phyloP scores from a whole-genome alignment of 78 protist species.

The Dictyostelium brefeldianum region DNA sequence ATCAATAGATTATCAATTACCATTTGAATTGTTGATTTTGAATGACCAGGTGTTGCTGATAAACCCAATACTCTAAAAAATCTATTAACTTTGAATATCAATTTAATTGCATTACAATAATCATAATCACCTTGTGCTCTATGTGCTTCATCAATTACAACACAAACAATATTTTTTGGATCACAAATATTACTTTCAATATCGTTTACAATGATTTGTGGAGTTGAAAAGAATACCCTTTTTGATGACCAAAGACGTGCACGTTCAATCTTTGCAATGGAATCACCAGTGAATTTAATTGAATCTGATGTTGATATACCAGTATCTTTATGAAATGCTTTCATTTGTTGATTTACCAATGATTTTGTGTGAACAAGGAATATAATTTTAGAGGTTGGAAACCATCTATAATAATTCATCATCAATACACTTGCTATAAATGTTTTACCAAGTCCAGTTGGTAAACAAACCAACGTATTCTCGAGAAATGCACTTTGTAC shows the following conservation, averaged over 20 bases:
- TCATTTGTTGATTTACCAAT: slow-evolving; percentile 95
- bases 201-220: slow-evolving; percentile 91
- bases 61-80: slow-evolving; percentile 94
- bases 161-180: slow-evolving; percentile 15
- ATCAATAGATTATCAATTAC: slow-evolving; percentile 87
- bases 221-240: slow-evolving; percentile 93
- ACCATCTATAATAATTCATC: slow-evolving; percentile 96
- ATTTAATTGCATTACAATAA: slow-evolving; percentile 68
- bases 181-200: slow-evolving; percentile 66
- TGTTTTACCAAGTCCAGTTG: slow-evolving; percentile 99
- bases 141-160: slow-evolving; percentile 96
- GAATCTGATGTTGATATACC: slow-evolving; percentile 25
- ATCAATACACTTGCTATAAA: slow-evolving; percentile 97
- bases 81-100: neutral
- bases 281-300: slow-evolving; percentile 84
- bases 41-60: slow-evolving; percentile 98
- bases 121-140: slow-evolving; percentile 90
- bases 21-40: slow-evolving; percentile 68
- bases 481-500: slow-evolving; percentile 47
- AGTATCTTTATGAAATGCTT: slow-evolving; percentile 85
- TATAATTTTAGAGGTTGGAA: slow-evolving; percentile 91
- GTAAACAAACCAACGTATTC: slow-evolving; percentile 95
- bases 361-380: slow-evolving; percentile 98
- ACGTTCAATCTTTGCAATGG: slow-evolving; percentile 12
- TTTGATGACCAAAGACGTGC: slow-evolving; percentile 71